These are phyloP conservation scores for Stemphylium lycopersici DNA, from an alignment of 2,329 filamentous ascomycete species.

Conservation along the genomic window DNA sequence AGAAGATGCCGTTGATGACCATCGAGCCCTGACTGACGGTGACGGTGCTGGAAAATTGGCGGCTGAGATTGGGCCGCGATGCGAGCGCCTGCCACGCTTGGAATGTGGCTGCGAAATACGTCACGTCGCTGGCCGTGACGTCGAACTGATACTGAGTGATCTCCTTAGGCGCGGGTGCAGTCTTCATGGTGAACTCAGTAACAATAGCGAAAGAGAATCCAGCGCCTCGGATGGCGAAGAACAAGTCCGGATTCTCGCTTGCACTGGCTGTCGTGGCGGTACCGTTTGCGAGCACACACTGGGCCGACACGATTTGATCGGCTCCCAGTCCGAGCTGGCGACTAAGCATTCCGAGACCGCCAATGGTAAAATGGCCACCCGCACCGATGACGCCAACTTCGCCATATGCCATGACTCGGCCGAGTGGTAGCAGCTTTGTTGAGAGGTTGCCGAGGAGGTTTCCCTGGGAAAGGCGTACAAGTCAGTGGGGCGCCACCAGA, in stretches of 20 bases:
- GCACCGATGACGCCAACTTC: conserved; percentile 47
- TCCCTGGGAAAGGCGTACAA: conserved; percentile 35
- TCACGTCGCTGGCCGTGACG: conserved; percentile 31
- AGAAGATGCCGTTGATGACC: conserved; percentile 44
- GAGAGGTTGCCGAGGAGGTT: conserved; percentile 54
- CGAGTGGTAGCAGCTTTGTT: conserved; percentile 42
- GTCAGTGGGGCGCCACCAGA: conserved; percentile 41
- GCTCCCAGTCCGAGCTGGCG: conserved; percentile 44
- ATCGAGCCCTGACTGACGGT: conserved; percentile 38
- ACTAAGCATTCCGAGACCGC: conserved; percentile 42
- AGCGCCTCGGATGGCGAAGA: conserved; percentile 52
- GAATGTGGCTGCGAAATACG: conserved; percentile 38
- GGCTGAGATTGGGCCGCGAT: conserved; percentile 36
- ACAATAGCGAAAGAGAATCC: conserved; percentile 53
- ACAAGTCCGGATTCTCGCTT: conserved; percentile 47
- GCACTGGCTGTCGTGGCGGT: conserved; percentile 48
- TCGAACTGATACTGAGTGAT: conserved; percentile 44
- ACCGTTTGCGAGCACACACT: conserved; percentile 51
- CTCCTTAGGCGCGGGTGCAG: conserved; percentile 40
- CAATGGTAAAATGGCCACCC: conserved; percentile 47
- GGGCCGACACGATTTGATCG: conserved; percentile 44
- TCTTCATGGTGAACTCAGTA: conserved; percentile 49
- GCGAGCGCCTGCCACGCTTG: conserved; percentile 47
- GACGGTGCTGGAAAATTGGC: conserved; percentile 44
- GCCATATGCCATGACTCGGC: conserved; percentile 57